A percentile compares a stretch with the other conserved stretches of the same genome.
Evolutionary conservation across 345 rosid genomes (phyloP).

Genomic region (Odontarrhena argentea): DNA sequence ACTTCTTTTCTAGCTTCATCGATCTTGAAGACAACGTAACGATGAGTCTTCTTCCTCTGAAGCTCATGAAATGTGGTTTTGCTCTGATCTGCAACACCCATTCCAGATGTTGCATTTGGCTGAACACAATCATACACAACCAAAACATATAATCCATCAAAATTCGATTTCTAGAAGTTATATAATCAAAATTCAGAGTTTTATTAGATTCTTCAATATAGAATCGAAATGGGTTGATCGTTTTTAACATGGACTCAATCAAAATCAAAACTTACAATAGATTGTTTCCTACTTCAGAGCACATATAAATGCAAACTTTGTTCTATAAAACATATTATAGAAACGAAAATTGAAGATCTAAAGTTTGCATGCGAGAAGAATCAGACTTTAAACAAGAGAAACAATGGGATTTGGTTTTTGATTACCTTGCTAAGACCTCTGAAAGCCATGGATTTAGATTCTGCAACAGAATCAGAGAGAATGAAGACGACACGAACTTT

Average conservation of each 20-base stretch:
- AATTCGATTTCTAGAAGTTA: constrained; percentile 6
- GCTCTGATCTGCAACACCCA: constrained; percentile 76
- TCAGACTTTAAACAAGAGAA: no score
- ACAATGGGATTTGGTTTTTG: neutral
- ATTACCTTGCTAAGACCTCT: constrained; percentile 59
- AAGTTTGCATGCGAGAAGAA: constrained; percentile 17
- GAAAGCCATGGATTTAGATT: constrained; percentile 51
- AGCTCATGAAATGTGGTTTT: constrained; percentile 61
- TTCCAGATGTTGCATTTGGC: constrained; percentile 81
- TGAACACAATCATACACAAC: constrained; percentile 24
- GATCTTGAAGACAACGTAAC: constrained; percentile 65
- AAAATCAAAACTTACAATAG: neutral
- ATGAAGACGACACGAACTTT: neutral
- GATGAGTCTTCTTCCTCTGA: constrained; percentile 68
- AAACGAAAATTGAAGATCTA: constrained; percentile 5
- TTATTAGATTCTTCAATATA: neutral
- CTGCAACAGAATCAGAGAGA: constrained; percentile 6
- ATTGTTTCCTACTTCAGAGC: no score
- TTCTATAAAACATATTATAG: neutral
- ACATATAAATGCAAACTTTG: no score
- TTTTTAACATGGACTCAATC: neutral
- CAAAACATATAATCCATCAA: neutral
- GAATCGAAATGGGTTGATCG: neutral
- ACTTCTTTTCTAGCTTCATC: constrained; percentile 67
- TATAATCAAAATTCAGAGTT: neutral